Base-by-base conservation (phyloP, 2,329 filamentous ascomycete genomes). In the Tolypocladium ovalisporum region DNA sequence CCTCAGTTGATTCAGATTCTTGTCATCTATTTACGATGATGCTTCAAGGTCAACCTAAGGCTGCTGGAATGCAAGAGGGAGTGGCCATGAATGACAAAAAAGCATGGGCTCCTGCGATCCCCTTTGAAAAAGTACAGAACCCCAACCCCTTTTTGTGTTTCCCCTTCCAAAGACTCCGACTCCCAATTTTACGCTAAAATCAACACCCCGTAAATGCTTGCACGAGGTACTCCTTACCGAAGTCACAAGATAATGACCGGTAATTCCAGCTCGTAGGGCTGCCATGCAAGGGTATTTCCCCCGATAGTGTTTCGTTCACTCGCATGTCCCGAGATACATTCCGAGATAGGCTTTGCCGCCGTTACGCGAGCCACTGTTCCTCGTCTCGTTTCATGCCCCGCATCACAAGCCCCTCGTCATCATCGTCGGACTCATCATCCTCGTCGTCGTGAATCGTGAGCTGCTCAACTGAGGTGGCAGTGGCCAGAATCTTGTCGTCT, bases 331-430 rank as follows among this genome's bases (percentile, higher is more conserved):
- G 47, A 12, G 19, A 32, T 32, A 29, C 17, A 8, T 15, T 35
- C 19, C 29, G 19, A n/a, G 10, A 35, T 35, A 29, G 19, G 12
- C 4, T 22, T n/a, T 15, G 4, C 15, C 19, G 24, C 55, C 58
- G 56, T 65, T 60, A 83, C 57, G 80, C 81, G 61, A 84, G 73
- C 81, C 81, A 84, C 61, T 81, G 77, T 66, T 84, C 80, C 62
- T 84, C 81, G 56, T 80, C 77, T 61, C 82, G 73, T 67, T 82
- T 82, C 44, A 77, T 71, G 3, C 77, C 79, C 57, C 77, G 75
- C 80, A 84, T 84, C 34, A 82, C 73, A 10, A 84, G 71, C 0
- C 80, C 81, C 2, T 84, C 82, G 56, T 84, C 81, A 15, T 83
- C 80, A 8, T 81, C 79, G 15, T 81, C 78, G 9, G 61, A 59